Percentiles rank a stretch among this genome's conserved stretches.
Conservation (phyloP, 1,284 basidiomycete genomes). For the Sanghuangporus baumii region DNA sequence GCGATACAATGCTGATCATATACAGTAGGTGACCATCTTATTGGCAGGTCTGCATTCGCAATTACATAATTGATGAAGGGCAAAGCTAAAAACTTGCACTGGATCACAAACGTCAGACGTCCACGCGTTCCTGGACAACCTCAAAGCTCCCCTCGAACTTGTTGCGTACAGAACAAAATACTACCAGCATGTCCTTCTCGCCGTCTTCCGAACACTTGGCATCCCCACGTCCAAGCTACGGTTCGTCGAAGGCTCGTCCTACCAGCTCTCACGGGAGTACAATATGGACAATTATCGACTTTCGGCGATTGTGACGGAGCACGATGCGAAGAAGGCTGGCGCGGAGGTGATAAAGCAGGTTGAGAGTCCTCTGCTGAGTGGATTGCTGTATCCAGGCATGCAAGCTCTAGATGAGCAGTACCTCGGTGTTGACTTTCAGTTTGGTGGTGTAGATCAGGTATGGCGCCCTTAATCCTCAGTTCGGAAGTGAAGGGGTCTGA, state of each 20-base stretch:
- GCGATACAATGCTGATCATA: conserved; percentile 5
- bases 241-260: conserved; percentile 88
- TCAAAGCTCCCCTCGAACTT: conserved; percentile 95
- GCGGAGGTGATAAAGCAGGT: conserved; percentile 99
- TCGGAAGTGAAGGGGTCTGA: conserved; percentile 1
- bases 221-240: conserved; percentile 83
- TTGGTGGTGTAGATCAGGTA: conserved; percentile 96
- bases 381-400: conserved; percentile 92
- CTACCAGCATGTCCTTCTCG: conserved; percentile 79
- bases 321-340: conserved; percentile 98
- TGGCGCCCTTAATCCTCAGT: conserved; percentile 18
- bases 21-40: conserved; percentile 72
- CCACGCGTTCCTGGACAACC: conserved; percentile 96
- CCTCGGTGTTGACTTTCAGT: conserved; percentile 95
- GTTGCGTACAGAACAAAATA: conserved; percentile 87
- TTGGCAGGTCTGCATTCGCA: conserved; percentile 63
- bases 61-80: neutral
- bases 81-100: neutral
- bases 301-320: conserved; percentile 86
- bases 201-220: conserved; percentile 85
- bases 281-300: conserved; percentile 94
- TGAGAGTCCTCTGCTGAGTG: conserved; percentile 85
- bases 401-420: conserved; percentile 98
- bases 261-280: conserved; percentile 91
- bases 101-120: conserved; percentile 53